Base-by-base conservation (phyloP, 495 filamentous ascomycete genomes). In the Elaphomyces granulatus region DNA sequence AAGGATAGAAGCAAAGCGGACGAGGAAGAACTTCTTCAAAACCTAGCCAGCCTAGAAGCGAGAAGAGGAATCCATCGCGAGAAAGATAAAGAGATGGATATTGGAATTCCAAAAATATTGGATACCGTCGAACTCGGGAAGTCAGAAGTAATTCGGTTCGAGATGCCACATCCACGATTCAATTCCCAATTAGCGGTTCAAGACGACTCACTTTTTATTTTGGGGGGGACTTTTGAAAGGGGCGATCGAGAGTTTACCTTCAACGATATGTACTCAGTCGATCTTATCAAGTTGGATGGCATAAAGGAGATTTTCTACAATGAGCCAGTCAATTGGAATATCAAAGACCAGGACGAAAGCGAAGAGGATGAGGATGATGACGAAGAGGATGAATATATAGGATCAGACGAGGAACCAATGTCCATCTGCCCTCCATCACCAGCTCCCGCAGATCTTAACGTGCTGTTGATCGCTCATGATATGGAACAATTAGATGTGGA, bases 211-310 rank as follows among this genome's bases (percentile, higher is more conserved):
- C 66, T 96, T 0, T 98, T 90, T 52, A 81, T 94, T 17, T 94
- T 88, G 50, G 87, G 90, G 15, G 90, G 90, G 10, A 98, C 86
- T 0, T 94, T 82, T 49, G 90, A 98, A 52, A 87, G 88, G 58
- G 87, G 82, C 15, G 90, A 96, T 51, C 73, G 81, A 14, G 90
- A 98, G 55, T 94, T 81, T 50, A 94, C 82, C 1, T 92, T 93
- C 59, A 86, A 94, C 53, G 88, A 96, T 49, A 67, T 95, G 68
- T 88, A 84, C 53, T 80, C 83, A 8, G 78, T 96, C 46, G 85
- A 96, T 53, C 68, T 96, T 23, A 86, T 79, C 36, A 92, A 87
- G 56, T 63, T 96, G 41, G 87, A 96, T 52, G 90, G 90, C 9
- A 83, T 87, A 45, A 83, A 82, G 58, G 80, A 92, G 54, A 70